Conservation (phyloP, 441 rosid species). For the Geranium incanum region DNA sequence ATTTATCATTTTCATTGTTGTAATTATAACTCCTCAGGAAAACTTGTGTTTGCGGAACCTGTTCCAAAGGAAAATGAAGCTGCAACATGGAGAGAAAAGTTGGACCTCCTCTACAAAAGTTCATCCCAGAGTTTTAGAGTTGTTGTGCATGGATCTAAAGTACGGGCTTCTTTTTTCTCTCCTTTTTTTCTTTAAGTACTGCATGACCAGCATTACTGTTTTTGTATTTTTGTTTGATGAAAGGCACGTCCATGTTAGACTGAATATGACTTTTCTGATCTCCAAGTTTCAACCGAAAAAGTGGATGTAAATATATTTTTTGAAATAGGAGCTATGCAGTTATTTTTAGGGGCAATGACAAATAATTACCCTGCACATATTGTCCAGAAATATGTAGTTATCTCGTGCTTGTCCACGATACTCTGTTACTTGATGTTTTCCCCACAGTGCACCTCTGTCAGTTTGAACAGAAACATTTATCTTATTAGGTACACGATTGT, state of each 20-base stretch:
- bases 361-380: too few relatives aligned
- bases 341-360: background rate
- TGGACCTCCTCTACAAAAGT: slow-evolving; percentile 94
- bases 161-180: slow-evolving; percentile 28
- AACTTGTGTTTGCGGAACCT: slow-evolving; percentile 96
- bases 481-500: too few relatives aligned
- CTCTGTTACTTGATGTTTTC: too few relatives aligned
- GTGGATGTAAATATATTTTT: background rate
- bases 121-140: slow-evolving; percentile 98
- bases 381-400: too few relatives aligned
- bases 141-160: slow-evolving; percentile 98
- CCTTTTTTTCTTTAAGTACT: slow-evolving; percentile 18
- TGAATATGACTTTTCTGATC: background rate
- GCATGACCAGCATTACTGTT: slow-evolving; percentile 8
- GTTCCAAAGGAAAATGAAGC: slow-evolving; percentile 93
- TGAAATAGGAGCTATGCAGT: background rate
- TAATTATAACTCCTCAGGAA: slow-evolving; percentile 47
- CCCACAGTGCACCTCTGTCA: too few relatives aligned
- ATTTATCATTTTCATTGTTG: slow-evolving; percentile 13
- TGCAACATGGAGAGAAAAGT: slow-evolving; percentile 97
- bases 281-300: background rate
- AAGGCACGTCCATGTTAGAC: background rate
- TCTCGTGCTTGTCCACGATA: too few relatives aligned
- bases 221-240: slow-evolving; percentile 2
- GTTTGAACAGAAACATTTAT: too few relatives aligned